Conservation (phyloP, 345 rosid genomes). For the Isatis tinctoria region DNA sequence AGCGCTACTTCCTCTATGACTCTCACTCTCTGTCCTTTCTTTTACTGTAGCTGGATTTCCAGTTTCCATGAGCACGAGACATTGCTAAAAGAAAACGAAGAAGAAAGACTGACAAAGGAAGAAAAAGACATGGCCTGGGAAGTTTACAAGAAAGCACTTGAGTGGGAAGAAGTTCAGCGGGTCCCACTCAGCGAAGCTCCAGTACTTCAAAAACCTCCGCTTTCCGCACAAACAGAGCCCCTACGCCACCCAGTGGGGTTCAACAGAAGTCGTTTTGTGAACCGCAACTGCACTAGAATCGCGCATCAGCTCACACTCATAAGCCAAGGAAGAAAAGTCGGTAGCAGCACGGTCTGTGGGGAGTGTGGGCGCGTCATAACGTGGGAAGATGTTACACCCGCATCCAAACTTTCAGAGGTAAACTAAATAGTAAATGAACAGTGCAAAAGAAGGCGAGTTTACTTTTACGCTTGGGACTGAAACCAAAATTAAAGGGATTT, state of each 20-base stretch:
- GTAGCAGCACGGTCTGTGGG: conserved; percentile 84
- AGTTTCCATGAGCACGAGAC: conserved; percentile 97
- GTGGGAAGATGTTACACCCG: conserved; percentile 58
- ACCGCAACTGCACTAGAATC: conserved; percentile 73
- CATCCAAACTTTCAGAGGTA: conserved; percentile 33
- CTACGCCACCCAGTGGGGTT: conserved; percentile 35
- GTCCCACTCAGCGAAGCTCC: conserved; percentile 54
- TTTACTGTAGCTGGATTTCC: conserved; percentile 69
- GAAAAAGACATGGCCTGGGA: conserved; percentile 99
- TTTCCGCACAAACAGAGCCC: conserved; percentile 29
- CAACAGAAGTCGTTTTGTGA: conserved; percentile 48
- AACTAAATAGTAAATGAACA: conserved; percentile 28
- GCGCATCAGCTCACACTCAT: conserved; percentile 85
- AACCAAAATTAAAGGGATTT: background rate
- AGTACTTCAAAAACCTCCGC: conserved; percentile 39
- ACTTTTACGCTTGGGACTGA: background rate
- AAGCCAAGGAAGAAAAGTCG: conserved; percentile 77
- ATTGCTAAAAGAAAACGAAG: conserved; percentile 97
- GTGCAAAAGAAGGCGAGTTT: background rate
- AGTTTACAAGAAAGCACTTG: conserved; percentile 62
- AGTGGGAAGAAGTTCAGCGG: conserved; percentile 93
- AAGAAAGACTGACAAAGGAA: conserved; percentile 94
- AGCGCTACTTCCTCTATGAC: background rate
- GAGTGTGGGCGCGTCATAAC: conserved; percentile 82
- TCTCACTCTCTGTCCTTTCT: background rate